These are phyloP conservation scores for Nannochloropsis oceanica DNA, from an alignment of 108 stramenopile genomes.

Conservation along the genomic window DNA sequence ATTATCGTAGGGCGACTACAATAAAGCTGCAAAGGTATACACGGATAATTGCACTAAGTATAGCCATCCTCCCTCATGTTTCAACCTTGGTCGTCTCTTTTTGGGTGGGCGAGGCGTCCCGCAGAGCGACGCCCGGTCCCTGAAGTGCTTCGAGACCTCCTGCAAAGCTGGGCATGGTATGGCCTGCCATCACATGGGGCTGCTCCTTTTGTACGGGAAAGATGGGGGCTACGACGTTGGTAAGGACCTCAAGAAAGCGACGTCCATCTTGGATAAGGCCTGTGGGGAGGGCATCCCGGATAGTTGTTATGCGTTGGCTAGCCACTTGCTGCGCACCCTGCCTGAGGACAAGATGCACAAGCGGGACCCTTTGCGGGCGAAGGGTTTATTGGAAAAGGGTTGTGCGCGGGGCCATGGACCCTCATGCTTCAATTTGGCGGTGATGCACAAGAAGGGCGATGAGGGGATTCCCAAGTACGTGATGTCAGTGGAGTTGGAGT, in stretches of 20 bases:
- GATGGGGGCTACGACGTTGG: constrained; percentile 1
- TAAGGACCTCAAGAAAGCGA: constrained; percentile 14
- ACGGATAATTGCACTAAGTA: constrained; percentile 15
- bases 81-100: constrained; percentile 20
- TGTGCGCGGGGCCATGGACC: constrained; percentile 31
- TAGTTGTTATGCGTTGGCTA: constrained; percentile 26
- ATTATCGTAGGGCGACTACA: neutral
- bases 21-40: constrained; percentile 24
- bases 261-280: constrained; percentile 6
- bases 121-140: constrained; percentile 23
- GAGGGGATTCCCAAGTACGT: constrained; percentile 24
- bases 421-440: constrained; percentile 39
- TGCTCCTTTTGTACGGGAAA: constrained; percentile 23
- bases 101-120: constrained; percentile 26
- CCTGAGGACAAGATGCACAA: constrained; percentile 1
- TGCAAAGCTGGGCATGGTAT: constrained; percentile 24
- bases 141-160: constrained; percentile 20
- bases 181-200: constrained; percentile 33
- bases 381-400: constrained; percentile 11
- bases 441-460: constrained; percentile 39
- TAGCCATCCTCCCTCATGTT: constrained; percentile 33
- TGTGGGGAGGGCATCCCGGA: constrained; percentile 29
- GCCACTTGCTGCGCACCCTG: constrained; percentile 6
- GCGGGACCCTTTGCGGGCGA: constrained; percentile 19
- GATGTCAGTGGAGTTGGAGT: neutral